Evolutionary conservation across 495 filamentous ascomycete genomes (phyloP), one percentile per base, ranked within the genome.

Genomic region (Sabuloglossum arenarium): DNA sequence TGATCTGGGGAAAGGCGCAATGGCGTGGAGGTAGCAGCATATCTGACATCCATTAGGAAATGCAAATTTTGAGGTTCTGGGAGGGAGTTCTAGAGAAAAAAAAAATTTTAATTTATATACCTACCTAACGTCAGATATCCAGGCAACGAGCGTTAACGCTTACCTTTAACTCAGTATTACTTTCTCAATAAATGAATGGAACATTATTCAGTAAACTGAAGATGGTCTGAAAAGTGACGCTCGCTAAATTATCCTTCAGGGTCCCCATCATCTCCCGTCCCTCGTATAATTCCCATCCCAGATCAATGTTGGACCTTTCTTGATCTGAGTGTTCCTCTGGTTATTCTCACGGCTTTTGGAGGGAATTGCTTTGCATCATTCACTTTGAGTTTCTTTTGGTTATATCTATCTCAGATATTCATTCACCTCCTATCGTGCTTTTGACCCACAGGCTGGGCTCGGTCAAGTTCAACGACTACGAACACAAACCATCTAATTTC

Each of bases 381-480:
- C 12, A 14, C 34, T 37, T 37, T 37, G 11, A 14, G 47, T 42
- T n/a, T n/a, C 14, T 27, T 54, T 46, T 51, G 25, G 31, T 21
- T 30, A 16, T 54, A 58, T 58, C 49, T 58, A 23, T 16, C 19
- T 54, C 56, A 6, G 23, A 27, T 39, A 56, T 34, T 54, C 27
- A 58, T 42, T 30, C n/a, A 53, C 42, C 54, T 10, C 16, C 54
- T 37, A 59, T 60, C 56, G 28, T 45, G 59, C 52, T 54, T 39
- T 14, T 14, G 9, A 54, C 32, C 32, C 6, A 16, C 30, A 30
- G 24, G 29, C 19, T 47, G 19, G 39, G 42, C 30, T 24, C 21
- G 32, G 32, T 55, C 53, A 25, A 39, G 27, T 55, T 23, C 28
- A 55, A 3, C 29, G 42, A 8, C 24, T 8, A n/a, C 24, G 45